These are phyloP conservation scores for Nakaseomyces sp. DNA, from an alignment of 1,139 yeast species.

Conservation along the genomic window DNA sequence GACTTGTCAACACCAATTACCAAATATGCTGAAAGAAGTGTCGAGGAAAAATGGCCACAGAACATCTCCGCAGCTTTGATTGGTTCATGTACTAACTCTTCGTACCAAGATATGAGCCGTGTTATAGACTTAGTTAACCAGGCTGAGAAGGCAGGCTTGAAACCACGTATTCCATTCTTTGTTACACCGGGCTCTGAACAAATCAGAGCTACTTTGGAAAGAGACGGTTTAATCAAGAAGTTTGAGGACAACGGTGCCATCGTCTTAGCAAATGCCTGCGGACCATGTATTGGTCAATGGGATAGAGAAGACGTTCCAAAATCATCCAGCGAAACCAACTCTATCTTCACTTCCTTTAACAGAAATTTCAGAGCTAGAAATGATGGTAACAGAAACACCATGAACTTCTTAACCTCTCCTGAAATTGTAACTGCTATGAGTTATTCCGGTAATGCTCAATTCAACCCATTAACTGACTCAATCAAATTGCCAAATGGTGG, in stretches of 20 bases:
- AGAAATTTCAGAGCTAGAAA: conserved; percentile 96
- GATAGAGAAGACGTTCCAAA: conserved; percentile 65
- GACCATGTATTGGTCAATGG: conserved; percentile 99
- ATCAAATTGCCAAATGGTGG: conserved; percentile 58
- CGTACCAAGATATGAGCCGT: conserved; percentile 95
- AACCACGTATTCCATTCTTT: conserved; percentile 85
- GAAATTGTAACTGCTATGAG: conserved; percentile 96
- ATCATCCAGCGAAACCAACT: conserved; percentile 57
- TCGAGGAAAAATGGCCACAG: conserved; percentile 70
- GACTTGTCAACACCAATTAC: conserved; percentile 85
- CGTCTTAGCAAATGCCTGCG: conserved; percentile 95
- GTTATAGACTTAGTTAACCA: conserved; percentile 81
- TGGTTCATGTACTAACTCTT: conserved; percentile 96
- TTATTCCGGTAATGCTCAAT: conserved; percentile 81
- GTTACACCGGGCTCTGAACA: conserved; percentile 99
- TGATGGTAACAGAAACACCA: conserved; percentile 94
- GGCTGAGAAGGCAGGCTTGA: conserved; percentile 77
- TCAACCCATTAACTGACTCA: conserved; percentile 78
- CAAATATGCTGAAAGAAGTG: conserved; percentile 53
- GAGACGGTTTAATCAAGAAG: conserved; percentile 78
- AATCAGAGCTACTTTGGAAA: conserved; percentile 91
- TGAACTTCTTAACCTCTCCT: conserved; percentile 94
- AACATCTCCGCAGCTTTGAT: conserved; percentile 81
- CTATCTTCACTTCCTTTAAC: conserved; percentile 91
- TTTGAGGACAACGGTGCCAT: conserved; percentile 81